These are phyloP conservation scores for Petasospora rhodanensis DNA, from an alignment of 1,139 yeast genomes.

Conservation along the genomic window DNA sequence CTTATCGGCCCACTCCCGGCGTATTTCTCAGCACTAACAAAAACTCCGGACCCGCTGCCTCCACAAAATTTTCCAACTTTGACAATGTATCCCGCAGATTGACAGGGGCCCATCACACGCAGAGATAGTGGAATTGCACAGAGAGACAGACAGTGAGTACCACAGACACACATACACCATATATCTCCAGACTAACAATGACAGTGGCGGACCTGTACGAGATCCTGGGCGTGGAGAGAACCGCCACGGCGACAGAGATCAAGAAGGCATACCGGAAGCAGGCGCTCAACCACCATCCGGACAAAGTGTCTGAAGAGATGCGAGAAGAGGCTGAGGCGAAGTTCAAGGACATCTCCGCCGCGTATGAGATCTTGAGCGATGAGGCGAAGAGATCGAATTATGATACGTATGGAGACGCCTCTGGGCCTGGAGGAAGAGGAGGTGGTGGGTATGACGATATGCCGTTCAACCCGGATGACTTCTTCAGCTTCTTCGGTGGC, in stretches of 20 bases:
- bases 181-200: slow-evolving; percentile 2
- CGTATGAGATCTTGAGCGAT: slow-evolving; percentile 71
- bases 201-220: slow-evolving; percentile 40
- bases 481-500: slow-evolving; percentile 61
- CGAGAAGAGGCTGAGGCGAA: slow-evolving; percentile 64
- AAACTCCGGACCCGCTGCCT: no score
- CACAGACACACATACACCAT: no score
- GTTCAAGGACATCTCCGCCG: slow-evolving; percentile 73
- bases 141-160: no score
- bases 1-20: no score
- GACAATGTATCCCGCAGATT: no score
- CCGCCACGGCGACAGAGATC: slow-evolving; percentile 63
- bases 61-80: no score
- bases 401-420: slow-evolving; percentile 40
- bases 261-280: slow-evolving; percentile 72
- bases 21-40: slow-evolving; percentile 6
- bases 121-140: no score
- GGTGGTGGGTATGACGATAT: slow-evolving; percentile 10
- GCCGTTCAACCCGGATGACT: slow-evolving; percentile 56
- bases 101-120: no score
- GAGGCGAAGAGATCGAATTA: slow-evolving; percentile 52
- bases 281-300: slow-evolving; percentile 77
- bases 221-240: slow-evolving; percentile 58
- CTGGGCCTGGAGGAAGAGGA: slow-evolving; percentile 31
- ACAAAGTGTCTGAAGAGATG: slow-evolving; percentile 60